phyloP scores from a whole-genome alignment of 768 basidiomycete species.

The Leccinum boreale region DNA sequence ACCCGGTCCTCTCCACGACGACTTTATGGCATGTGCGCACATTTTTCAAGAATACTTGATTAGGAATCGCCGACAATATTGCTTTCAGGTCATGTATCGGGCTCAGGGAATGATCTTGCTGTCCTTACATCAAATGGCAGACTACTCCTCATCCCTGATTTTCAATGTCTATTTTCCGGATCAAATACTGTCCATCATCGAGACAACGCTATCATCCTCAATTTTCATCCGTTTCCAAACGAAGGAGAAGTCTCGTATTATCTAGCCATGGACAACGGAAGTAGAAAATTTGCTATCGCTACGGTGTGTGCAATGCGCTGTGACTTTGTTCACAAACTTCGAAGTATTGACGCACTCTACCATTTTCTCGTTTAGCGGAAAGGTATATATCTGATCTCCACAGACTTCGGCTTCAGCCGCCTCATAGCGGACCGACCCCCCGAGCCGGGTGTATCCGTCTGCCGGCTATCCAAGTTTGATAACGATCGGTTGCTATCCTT shows the following conservation, averaged over 20 bases:
- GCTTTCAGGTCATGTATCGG: slow-evolving; percentile 41
- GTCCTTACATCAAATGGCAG: slow-evolving; percentile 27
- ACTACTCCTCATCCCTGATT: slow-evolving; percentile 28
- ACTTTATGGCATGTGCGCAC: slow-evolving; percentile 29
- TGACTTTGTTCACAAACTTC: background rate
- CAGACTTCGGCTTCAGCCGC: slow-evolving; percentile 19
- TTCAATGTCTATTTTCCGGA: slow-evolving; percentile 23
- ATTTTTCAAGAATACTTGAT: background rate
- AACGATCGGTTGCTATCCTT: slow-evolving; percentile 11
- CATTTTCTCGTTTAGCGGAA: slow-evolving; percentile 4
- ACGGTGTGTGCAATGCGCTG: slow-evolving; percentile 34
- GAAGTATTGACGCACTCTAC: background rate
- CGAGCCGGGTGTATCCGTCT: slow-evolving; percentile 29
- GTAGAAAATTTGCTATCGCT: slow-evolving; percentile 43
- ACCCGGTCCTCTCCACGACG: background rate
- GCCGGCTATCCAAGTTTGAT: slow-evolving; percentile 17
- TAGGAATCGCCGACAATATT: slow-evolving; percentile 1
- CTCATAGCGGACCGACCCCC: slow-evolving; percentile 30
- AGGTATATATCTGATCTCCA: slow-evolving; percentile 29
- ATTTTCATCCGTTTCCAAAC: slow-evolving; percentile 19
- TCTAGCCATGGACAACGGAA: slow-evolving; percentile 42
- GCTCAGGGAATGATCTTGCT: slow-evolving; percentile 40
- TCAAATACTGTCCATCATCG: slow-evolving; percentile 38
- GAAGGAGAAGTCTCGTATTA: slow-evolving; percentile 37
- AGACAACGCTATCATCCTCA: slow-evolving; percentile 27